Evolutionary conservation across 768 basidiomycete species (phyloP).

Genomic region (Leccinum sublutescens): DNA sequence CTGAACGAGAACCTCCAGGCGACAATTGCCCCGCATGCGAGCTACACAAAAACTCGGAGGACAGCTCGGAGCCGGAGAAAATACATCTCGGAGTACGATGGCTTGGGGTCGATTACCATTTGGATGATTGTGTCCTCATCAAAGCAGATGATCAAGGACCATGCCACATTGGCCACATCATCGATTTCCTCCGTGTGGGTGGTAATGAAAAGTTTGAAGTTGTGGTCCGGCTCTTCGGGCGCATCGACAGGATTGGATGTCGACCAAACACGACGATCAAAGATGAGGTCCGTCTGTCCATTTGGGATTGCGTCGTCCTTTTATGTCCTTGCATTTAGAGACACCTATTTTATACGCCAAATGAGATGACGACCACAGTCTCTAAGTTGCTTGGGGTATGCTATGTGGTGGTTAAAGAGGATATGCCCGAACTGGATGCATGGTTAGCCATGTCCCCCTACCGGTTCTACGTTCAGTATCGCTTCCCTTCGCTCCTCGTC

Average conservation of each 20-base stretch:
- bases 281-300: slow-evolving; percentile 50
- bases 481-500: slow-evolving; percentile 43
- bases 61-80: slow-evolving; percentile 28
- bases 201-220: slow-evolving; percentile 25
- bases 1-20: slow-evolving; percentile 31
- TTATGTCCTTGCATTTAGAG: slow-evolving; percentile 38
- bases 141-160: slow-evolving; percentile 42
- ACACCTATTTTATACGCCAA: slow-evolving; percentile 60
- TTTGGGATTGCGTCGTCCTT: background rate
- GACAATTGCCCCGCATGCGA: slow-evolving; percentile 56
- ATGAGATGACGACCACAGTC: slow-evolving; percentile 32
- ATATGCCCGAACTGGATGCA: slow-evolving; percentile 33
- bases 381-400: slow-evolving; percentile 48
- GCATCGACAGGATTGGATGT: slow-evolving; percentile 38
- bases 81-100: slow-evolving; percentile 46
- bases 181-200: slow-evolving; percentile 27
- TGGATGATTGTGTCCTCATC: slow-evolving; percentile 60
- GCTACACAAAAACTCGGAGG: slow-evolving; percentile 30
- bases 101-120: slow-evolving; percentile 52
- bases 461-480: slow-evolving; percentile 58
- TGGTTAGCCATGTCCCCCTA: slow-evolving; percentile 54
- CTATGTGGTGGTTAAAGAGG: slow-evolving; percentile 41
- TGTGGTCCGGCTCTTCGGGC: slow-evolving; percentile 47
- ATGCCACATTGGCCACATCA: slow-evolving; percentile 56
- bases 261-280: slow-evolving; percentile 41